Percentiles rank a stretch among this genome's conserved stretches.
phyloP scores from a whole-genome alignment of 176 grass and related monocot species.

The Pontederia crassipes region DNA sequence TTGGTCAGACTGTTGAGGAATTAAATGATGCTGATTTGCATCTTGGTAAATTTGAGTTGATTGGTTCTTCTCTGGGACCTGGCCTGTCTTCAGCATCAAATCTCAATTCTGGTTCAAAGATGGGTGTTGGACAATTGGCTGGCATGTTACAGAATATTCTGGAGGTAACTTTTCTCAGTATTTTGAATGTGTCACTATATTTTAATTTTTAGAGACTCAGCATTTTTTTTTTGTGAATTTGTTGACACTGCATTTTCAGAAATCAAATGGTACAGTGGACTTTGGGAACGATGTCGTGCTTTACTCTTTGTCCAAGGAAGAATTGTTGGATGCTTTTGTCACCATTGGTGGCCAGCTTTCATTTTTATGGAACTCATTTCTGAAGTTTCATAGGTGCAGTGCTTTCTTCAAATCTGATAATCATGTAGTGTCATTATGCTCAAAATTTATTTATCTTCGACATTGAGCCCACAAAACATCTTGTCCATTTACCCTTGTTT shows the following conservation, averaged over 20 bases:
- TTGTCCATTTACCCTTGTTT: too few species aligned
- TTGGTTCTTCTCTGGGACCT: slow-evolving; percentile 34
- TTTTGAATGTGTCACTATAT: slow-evolving; percentile 1
- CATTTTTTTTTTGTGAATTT: slow-evolving; percentile 14
- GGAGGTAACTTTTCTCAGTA: slow-evolving; percentile 36
- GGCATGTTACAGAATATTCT: slow-evolving; percentile 62
- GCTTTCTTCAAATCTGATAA: background rate
- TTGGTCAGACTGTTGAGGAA: slow-evolving; percentile 49
- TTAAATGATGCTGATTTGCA: slow-evolving; percentile 39
- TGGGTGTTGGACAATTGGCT: slow-evolving; percentile 36
- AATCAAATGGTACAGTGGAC: slow-evolving; percentile 38
- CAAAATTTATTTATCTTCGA: background rate
- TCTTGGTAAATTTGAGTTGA: slow-evolving; percentile 63
- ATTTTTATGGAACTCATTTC: slow-evolving; percentile 81
- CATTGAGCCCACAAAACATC: too few species aligned
- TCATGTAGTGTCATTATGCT: background rate
- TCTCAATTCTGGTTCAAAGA: slow-evolving; percentile 23
- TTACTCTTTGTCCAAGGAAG: slow-evolving; percentile 67
- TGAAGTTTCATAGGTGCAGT: slow-evolving; percentile 69
- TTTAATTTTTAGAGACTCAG: background rate
- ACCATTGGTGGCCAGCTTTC: slow-evolving; percentile 61
- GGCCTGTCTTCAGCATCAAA: slow-evolving; percentile 26
- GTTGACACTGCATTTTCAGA: slow-evolving; percentile 40
- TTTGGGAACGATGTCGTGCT: slow-evolving; percentile 46
- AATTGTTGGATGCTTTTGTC: slow-evolving; percentile 55